These are phyloP conservation scores for Rostrohypoxylon terebratum DNA, from an alignment of 495 filamentous ascomycete genomes.

Conservation along the genomic window DNA sequence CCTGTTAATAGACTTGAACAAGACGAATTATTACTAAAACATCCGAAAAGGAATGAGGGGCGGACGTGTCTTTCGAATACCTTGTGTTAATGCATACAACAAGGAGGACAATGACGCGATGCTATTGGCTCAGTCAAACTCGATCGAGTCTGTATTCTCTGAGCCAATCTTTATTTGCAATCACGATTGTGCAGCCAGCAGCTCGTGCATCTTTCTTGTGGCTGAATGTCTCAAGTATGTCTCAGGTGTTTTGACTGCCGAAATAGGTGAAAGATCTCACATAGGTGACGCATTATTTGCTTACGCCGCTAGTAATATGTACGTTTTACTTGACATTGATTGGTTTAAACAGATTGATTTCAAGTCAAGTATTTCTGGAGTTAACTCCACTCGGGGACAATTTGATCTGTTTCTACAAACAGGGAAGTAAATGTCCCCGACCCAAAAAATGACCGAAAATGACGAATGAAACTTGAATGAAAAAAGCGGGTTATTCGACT, in stretches of 20 bases:
- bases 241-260: neutral
- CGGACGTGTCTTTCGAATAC: too few relatives aligned
- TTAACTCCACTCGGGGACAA: neutral
- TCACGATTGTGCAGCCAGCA: neutral
- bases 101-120: neutral
- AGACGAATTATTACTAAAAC: too few relatives aligned
- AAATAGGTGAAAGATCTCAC: neutral
- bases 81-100: too few relatives aligned
- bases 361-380: neutral
- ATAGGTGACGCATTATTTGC: too few relatives aligned
- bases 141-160: neutral
- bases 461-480: neutral
- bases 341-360: slow-evolving; percentile 2
- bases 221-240: neutral
- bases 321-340: neutral
- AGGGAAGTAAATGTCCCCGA: neutral
- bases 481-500: too few relatives aligned
- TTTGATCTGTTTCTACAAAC: neutral
- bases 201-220: neutral
- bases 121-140: slow-evolving; percentile 1
- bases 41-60: too few relatives aligned
- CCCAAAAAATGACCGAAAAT: neutral
- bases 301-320: too few relatives aligned
- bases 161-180: neutral
- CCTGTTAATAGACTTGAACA: too few relatives aligned